phyloP scores from a whole-genome alignment of 257 asterid genomes.

The Rubia yunnanensis region DNA sequence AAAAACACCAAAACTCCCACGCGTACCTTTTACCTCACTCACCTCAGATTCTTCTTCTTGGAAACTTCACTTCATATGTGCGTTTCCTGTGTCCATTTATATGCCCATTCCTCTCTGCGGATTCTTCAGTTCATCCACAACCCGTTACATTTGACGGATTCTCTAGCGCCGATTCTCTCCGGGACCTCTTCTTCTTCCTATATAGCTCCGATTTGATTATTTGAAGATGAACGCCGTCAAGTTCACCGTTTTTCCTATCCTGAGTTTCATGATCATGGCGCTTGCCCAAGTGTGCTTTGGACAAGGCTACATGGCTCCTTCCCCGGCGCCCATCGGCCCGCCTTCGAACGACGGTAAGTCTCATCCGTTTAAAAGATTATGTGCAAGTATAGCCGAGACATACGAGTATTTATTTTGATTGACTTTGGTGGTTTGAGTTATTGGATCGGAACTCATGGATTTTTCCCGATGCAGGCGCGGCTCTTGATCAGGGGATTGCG shows the following conservation, averaged over 20 bases:
- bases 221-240: slow-evolving; percentile 22
- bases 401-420: background rate
- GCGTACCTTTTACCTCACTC: slow-evolving; percentile 10
- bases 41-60: background rate
- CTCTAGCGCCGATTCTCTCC: background rate
- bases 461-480: slow-evolving; percentile 30
- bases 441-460: background rate
- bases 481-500: slow-evolving; percentile 70
- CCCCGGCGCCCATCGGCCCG: slow-evolving; percentile 33
- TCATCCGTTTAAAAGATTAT: no score
- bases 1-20: background rate
- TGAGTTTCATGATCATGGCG: slow-evolving; percentile 23
- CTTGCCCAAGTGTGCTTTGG: slow-evolving; percentile 26
- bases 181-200: background rate
- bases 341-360: slow-evolving; percentile 40
- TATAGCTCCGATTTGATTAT: background rate
- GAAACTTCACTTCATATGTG: background rate
- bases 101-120: background rate
- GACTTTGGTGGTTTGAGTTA: background rate
- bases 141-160: background rate
- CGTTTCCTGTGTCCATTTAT: background rate
- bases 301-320: slow-evolving; percentile 29
- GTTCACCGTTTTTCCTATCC: slow-evolving; percentile 20
- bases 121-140: background rate
- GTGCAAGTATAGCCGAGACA: no score